phyloP scores from a whole-genome alignment of 148 eudicot genomes.

The Camellia japonica region DNA sequence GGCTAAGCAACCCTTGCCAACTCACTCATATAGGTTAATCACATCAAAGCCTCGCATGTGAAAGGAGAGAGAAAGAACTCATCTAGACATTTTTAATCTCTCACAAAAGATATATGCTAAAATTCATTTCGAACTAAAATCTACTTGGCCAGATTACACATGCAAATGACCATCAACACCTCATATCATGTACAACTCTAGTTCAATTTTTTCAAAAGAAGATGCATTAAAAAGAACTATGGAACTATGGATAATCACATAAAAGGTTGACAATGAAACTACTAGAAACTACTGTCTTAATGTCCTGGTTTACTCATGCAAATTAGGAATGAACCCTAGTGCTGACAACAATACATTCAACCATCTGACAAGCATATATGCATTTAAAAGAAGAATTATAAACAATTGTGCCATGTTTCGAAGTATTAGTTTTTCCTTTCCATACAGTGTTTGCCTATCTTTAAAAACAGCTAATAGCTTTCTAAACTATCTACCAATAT shows the following conservation, averaged over 20 bases:
- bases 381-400: background rate
- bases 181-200: background rate
- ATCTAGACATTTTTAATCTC: background rate
- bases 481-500: background rate
- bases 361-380: background rate
- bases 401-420: background rate
- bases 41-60: background rate
- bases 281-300: background rate
- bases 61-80: background rate
- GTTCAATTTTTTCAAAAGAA: background rate
- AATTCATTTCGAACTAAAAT: background rate
- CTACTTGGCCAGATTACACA: background rate
- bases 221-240: background rate
- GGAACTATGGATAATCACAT: background rate
- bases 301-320: background rate
- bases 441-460: background rate
- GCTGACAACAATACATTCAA: background rate
- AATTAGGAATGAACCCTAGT: background rate
- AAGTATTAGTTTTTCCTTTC: background rate
- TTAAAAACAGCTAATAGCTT: background rate
- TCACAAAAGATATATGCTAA: background rate
- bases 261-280: background rate
- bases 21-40: background rate
- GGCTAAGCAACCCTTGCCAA: background rate
- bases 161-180: background rate